phyloP scores from a whole-genome alignment of 2,329 filamentous ascomycete species.

The Fonsecaea pedrosoi region DNA sequence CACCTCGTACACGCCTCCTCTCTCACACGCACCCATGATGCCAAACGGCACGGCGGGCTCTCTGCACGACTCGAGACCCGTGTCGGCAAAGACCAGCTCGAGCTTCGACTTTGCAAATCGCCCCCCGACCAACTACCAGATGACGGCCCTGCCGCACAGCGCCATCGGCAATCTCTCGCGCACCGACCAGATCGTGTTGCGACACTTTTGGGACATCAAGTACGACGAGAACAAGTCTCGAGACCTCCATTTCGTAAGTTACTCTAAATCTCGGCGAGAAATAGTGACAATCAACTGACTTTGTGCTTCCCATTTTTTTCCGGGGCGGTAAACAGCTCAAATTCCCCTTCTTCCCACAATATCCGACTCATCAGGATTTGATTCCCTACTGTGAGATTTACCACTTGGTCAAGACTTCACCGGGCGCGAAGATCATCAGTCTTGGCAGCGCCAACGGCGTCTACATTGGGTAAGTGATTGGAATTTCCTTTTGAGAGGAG shows the following conservation, averaged over 20 bases:
- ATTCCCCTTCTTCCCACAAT: slow-evolving; percentile 38
- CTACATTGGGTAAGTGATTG: slow-evolving; percentile 40
- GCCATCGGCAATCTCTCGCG: slow-evolving; percentile 35
- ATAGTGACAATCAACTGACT: not conserved
- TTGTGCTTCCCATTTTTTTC: no score
- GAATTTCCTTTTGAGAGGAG: not conserved
- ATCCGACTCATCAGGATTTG: slow-evolving; percentile 35
- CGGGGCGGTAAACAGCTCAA: slow-evolving; percentile 30
- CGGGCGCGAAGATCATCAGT: slow-evolving; percentile 39
- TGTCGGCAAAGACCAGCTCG: slow-evolving; percentile 34
- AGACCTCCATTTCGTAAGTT: slow-evolving; percentile 40
- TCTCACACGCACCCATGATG: slow-evolving; percentile 36
- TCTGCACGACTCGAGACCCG: slow-evolving; percentile 33
- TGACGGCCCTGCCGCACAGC: slow-evolving; percentile 31
- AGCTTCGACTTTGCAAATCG: slow-evolving; percentile 40
- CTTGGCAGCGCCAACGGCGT: slow-evolving; percentile 38
- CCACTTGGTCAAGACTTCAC: slow-evolving; percentile 39
- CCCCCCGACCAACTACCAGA: slow-evolving; percentile 29
- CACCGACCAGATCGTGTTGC: slow-evolving; percentile 39
- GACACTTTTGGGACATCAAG: slow-evolving; percentile 40
- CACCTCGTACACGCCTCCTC: slow-evolving; percentile 35
- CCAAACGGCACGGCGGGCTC: slow-evolving; percentile 23
- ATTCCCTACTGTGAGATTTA: slow-evolving; percentile 41
- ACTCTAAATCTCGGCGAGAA: not conserved
- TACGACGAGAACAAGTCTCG: slow-evolving; percentile 37